Evolutionary conservation across 441 rosid species (phyloP), one percentile per base, ranked within the genome.

Genomic region (Erodium moschatum): DNA sequence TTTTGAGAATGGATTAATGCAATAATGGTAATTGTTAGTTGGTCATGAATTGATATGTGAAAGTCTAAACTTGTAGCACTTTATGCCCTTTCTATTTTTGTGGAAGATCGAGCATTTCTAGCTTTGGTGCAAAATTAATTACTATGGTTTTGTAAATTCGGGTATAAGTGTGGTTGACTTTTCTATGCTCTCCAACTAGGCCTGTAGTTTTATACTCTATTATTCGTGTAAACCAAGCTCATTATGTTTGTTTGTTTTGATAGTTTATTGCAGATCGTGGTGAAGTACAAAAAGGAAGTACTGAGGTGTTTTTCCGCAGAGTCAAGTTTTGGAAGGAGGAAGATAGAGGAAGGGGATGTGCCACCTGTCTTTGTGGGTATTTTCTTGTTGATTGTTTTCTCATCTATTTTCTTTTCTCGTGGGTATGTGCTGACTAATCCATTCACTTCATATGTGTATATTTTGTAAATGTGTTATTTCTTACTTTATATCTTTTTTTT

Each of bases 321-420:
- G 97, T 91, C 62, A 91, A 91, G 87, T 91, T 91, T 67, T 91
- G 97, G 97, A 91, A 88, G 67, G 95, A 88, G 15, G 52, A 46
- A 46, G 98, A 89, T 70, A 97, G 85, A 4, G 85, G 2, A 77
- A 77, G 91, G 89, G 65, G 98, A 93, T 78, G 96, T 96, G 18
- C 97, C 97, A 38, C 96, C 98, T 85, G 95, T 91, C 86, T 93
- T 93, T 93, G 97, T 93, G 88, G 89, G 98, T 89, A 87, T 81
- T 83, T 70, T 76, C 69, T 77, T 79, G 56, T 61, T 61, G 40
- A 38, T 38, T 50, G 18, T 50, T 50, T 50, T 50, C 18, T 50
- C 58, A 2, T 2, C 15, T 24, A 24, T 24, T 50, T 50, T 6
- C 1, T 54, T 4, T 16, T 54, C 13, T 38, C 9, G 44, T 50